Base-by-base conservation (phyloP, 2,329 filamentous ascomycete species). In the Trichoderma oligosporum region DNA sequence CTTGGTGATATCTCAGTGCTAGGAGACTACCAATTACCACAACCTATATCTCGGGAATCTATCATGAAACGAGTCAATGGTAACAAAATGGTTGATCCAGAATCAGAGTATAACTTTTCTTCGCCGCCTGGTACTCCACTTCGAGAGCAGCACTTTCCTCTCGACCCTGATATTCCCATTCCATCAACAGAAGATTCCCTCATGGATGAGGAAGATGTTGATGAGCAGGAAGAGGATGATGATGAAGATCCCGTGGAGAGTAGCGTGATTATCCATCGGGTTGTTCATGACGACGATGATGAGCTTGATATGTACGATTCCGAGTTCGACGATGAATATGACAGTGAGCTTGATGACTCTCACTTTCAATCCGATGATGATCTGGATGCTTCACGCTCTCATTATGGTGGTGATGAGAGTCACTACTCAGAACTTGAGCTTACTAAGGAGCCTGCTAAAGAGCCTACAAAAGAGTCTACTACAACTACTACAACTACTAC, bases 121-220 rank as follows among this genome's bases (percentile, higher is more conserved):
- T 85, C 84, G 2, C 82, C 83, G 1, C 74, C 76, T n/a, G 76
- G 82, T 2, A 84, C 75, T 63, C 80, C 83, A 11, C 78, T 82
- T 59, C 80, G 79, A 12, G 78, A 82, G 58, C 80, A 79, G 74
- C 55, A 67, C 64, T 76, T 83, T 47, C 75, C 83, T 29, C 80
- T 91, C 59, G 91, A 97, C 68, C 93, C 93, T 6, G 93, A 97
- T 70, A 82, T 94, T 38, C 89, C 93, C 0, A 90, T 97, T 64
- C 92, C 90, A 18, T 95, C 90, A 33, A 87, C 91, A 12, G 93
- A 97, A 72, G 85, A 85, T 62, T 82, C 81, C 1, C 76, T 83
- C 36, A 69, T 84, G 39, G 78, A 81, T n/a, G 81, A 84, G 33
- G 71, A 73, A 7, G 70, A 78, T 11, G 48, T 41, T 39, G 48